Base-by-base conservation (phyloP, 2,329 filamentous ascomycete species). In the Aspergillus sp. region DNA sequence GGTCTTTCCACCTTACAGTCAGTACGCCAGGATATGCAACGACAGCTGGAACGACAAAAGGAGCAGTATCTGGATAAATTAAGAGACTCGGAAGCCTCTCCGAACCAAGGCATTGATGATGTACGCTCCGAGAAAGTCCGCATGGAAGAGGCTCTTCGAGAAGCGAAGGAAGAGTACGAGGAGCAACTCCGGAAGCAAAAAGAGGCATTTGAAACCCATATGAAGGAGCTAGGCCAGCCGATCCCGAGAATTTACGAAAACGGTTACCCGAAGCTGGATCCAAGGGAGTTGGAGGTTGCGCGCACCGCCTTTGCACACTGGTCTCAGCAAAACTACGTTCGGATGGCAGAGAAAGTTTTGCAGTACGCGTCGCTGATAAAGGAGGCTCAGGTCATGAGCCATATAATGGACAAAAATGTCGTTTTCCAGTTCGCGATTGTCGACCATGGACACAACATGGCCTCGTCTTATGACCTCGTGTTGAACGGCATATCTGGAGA, bases 361-460 rank as follows among this genome's bases (percentile, higher is more conserved):
- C 92, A 96, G 69, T 89, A 96, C 71, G 93, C 93, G 3, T 87
- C 90, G 7, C 85, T 88, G 26, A 76, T 99, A 57, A 99, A 99
- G 72, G 95, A 99, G 75, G 95, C 95, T 1, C 95, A 99, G 70
- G 88, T 99, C 59, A 95, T 99, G 91, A 96, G 93, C 77, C 93
- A 96, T 66, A 91, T 96, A 67, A 89, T 99, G 78, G 90, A 95
- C 65, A 95, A 97, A 72, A 87, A 87, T 63, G 90, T 97, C 8
- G 88, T 93, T 18, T 98, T 99, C 72, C 95, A 99, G 73, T 99
- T 98, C 71, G 89, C 91, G 12, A 87, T 97, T 55, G 86, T 98
- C 32, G 93, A 97, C 67, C 80, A 89, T 61, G 95, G 95, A 1
- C 93, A 99, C 68, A 87, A 87, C 20, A 83, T 96, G 64, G 93